Evolutionary conservation across 495 filamentous ascomycete genomes (phyloP), one percentile per base, ranked within the genome.

Genomic region (Penicillium tannophilum): DNA sequence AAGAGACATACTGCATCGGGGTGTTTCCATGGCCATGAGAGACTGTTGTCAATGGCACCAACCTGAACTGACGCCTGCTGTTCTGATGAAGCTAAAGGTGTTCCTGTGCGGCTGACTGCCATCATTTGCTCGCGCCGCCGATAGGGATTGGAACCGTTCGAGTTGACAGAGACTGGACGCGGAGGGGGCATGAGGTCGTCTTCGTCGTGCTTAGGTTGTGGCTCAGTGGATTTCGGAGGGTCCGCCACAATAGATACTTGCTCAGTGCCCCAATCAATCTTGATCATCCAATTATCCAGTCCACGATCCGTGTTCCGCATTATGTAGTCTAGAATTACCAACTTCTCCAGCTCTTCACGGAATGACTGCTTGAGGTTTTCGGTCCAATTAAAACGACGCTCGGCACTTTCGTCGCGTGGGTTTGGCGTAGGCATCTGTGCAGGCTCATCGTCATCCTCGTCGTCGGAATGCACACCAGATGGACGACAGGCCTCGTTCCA

Each of bases 21-120:
- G 64, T 98, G 94, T 72, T 98, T 98, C 94, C 94, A 98, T 10
- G 94, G 94, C 91, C 95, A 98, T 8, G 94, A 98, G 53, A 98
- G 68, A 63, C 92, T 97, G 71, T 98, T 98, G 70, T 98, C 94
- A 63, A 98, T 98, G 54, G 94, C 94, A 24, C 94, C 94, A 58
- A 98, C 82, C 12, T 86, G 81, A 35, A 96, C 86, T 36, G 89
- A 84, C 12, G 82, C 83, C 24, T 78, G 81, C 43, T 74, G 70
- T 19, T 79, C 76, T 5, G 63, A 61, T 12, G 66, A 71, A 54
- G 73, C 78, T 52, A 78, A 69, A 17, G 81, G 84, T n/a, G 79
- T 83, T 17, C 83, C 80, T 12, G 84, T 80, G 61, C 85, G 79
- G 62, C 86, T 86, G 12, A 84, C 79, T 14, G 92, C 85, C 59